Base-by-base conservation (phyloP, 371 early-diverging fungal genomes). In the Mortierella sp. region DNA sequence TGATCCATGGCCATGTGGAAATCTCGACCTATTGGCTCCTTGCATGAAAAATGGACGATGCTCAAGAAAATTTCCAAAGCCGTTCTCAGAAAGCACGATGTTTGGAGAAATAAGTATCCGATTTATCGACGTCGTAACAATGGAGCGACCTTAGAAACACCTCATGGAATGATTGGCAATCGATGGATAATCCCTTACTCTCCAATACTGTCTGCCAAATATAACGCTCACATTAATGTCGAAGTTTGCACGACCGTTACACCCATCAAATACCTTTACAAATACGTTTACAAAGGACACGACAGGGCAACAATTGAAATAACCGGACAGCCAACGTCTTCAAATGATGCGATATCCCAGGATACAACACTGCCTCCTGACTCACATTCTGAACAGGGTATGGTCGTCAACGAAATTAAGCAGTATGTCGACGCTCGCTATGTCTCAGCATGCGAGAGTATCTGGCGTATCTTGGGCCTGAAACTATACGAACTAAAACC, bases 171-270 rank as follows among this genome's bases (percentile, higher is more conserved):
- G 17, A 6, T 56, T 28, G 64, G 79, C 26, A 84, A 81, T 55
- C 5, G 66, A 4, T 83, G 76, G 83, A 68, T 82, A 32, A 75
- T 82, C 0, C 83, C 80, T 13, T 69, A 83, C 45, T 84, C 75
- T 51, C 78, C 57, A 0, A 80, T 56, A 26, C 64, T 84, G 12
- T 47, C 43, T 10, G 72, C 75, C 8, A 86, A 82, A 58, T 86
- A 83, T 70, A 66, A 81, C 51, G 79, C 83, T 0, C 82, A 86
- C 58, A 82, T 83, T 34, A 83, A 84, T 57, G 77, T 86, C 1
- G 83, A 83, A 57, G 66, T 76, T 3, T 84, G 83, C 66, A 26
- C 47, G 15, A 28, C 66, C 15, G 62, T 82, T 31, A 26, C 49
- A 6, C 53, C 82, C 9, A 57, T 84, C 28, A 84, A 84, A 49